phyloP scores from a whole-genome alignment of 75 land plant species.

The Sequoiadendron giganteum region DNA sequence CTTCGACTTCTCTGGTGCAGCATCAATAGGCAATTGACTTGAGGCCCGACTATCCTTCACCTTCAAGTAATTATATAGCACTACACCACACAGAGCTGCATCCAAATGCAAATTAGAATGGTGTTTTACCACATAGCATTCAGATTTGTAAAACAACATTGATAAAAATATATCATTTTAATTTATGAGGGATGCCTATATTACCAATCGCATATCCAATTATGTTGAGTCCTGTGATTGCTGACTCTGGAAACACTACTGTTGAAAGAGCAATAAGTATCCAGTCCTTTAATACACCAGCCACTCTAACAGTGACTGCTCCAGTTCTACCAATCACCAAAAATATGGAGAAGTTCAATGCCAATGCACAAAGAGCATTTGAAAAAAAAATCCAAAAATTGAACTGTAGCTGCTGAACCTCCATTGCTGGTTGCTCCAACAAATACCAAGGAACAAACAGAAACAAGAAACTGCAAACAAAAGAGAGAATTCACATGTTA shows the following conservation, averaged over 20 bases:
- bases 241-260: constrained; percentile 83
- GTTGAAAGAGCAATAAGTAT: constrained; percentile 91
- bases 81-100: constrained; percentile 91
- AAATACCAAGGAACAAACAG: constrained; percentile 81
- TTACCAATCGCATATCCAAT: constrained; percentile 93
- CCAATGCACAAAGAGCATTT: constrained; percentile 87
- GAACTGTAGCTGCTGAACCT: constrained; percentile 71
- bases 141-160: not conserved
- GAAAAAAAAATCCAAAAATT: constrained; percentile 87
- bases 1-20: constrained; percentile 41
- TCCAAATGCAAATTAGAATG: not conserved
- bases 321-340: constrained; percentile 87
- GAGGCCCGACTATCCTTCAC: constrained; percentile 65
- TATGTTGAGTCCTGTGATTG: constrained; percentile 81
- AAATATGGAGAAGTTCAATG: constrained; percentile 82
- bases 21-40: constrained; percentile 49
- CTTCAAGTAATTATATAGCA: constrained; percentile 90
- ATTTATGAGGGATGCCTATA: not conserved
- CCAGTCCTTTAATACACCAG: constrained; percentile 93
- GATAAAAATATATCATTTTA: not conserved
- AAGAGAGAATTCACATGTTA: not conserved
- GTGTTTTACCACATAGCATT: not conserved
- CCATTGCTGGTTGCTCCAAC: constrained; percentile 76
- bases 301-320: constrained; percentile 86
- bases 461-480: constrained; percentile 67